phyloP scores from a whole-genome alignment of 139 green algal species.

The Ettlia oleoabundans region DNA sequence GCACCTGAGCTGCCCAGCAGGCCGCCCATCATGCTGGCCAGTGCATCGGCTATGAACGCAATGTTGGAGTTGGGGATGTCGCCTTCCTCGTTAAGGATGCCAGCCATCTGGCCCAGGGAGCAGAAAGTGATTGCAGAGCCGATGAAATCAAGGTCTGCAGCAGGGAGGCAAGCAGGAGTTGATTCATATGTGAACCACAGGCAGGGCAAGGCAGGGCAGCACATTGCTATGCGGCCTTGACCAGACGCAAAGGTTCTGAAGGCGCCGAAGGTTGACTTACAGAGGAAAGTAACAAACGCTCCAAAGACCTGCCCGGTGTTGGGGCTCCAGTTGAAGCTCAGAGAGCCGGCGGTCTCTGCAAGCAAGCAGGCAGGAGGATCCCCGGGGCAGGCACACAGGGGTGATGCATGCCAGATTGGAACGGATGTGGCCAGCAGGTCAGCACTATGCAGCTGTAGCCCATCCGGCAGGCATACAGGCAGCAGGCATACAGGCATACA shows the following conservation, averaged over 20 bases:
- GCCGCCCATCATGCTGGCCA: conserved; percentile 45
- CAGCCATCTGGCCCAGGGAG: conserved; percentile 53
- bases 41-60: conserved; percentile 53
- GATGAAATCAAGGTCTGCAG: conserved; percentile 62
- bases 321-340: conserved; percentile 62
- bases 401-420: too few relatives aligned
- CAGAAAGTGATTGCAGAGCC: conserved; percentile 54
- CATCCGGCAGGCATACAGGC: too few relatives aligned
- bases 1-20: conserved; percentile 48
- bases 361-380: too few relatives aligned
- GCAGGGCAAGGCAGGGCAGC: too few relatives aligned
- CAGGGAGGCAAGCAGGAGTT: not conserved
- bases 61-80: conserved; percentile 49
- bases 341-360: conserved; percentile 46
- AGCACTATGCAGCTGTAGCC: too few relatives aligned
- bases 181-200: too few relatives aligned
- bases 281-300: conserved; percentile 47
- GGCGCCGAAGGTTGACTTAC: not conserved
- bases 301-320: conserved; percentile 47
- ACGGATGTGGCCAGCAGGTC: too few relatives aligned
- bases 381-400: too few relatives aligned
- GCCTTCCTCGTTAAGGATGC: conserved; percentile 46
- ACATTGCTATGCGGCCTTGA: not conserved
- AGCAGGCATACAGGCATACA: too few relatives aligned
- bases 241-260: not conserved